These are phyloP conservation scores for Leccinum subrobustum DNA, from an alignment of 1,284 basidiomycete species.

Conservation along the genomic window DNA sequence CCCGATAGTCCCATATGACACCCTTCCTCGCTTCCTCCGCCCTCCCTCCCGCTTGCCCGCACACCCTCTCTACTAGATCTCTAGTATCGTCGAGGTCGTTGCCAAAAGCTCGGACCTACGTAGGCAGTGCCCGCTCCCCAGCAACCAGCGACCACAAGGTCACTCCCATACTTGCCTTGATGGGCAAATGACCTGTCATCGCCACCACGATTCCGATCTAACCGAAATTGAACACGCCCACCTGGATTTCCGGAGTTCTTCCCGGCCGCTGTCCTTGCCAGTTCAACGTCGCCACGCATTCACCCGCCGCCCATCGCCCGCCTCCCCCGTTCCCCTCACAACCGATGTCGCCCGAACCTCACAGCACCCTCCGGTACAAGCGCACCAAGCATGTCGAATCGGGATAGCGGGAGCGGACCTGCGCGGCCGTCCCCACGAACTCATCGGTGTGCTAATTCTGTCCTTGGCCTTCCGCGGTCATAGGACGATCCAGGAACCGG, in stretches of 20 bases:
- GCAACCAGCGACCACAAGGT: slow-evolving; percentile 1
- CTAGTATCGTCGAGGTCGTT: background rate
- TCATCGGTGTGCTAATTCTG: slow-evolving; percentile 7
- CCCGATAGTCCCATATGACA: background rate
- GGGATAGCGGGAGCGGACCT: background rate
- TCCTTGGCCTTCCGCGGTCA: slow-evolving; percentile 25
- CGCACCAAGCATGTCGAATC: background rate
- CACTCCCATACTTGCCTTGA: slow-evolving; percentile 8
- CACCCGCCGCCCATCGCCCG: background rate
- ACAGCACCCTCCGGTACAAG: background rate
- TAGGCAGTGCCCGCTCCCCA: slow-evolving; percentile 2
- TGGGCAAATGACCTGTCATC: slow-evolving; percentile 19
- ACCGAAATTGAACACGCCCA: slow-evolving; percentile 28
- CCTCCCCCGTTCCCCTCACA: background rate
- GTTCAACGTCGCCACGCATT: background rate
- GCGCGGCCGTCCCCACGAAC: background rate
- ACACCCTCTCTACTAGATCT: background rate
- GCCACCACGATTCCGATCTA: slow-evolving; percentile 31
- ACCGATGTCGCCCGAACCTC: background rate
- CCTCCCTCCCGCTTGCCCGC: slow-evolving; percentile 6
- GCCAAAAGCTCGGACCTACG: background rate
- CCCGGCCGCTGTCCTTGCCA: slow-evolving; percentile 8
- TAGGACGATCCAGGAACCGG: slow-evolving; percentile 34
- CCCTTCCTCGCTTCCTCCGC: background rate
- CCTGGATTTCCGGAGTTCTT: slow-evolving; percentile 8